A percentile compares a stretch with the other conserved stretches of the same genome.
Conservation (phyloP, 2,329 filamentous ascomycete species). For the Zelopaecilomyces penicillatus region DNA sequence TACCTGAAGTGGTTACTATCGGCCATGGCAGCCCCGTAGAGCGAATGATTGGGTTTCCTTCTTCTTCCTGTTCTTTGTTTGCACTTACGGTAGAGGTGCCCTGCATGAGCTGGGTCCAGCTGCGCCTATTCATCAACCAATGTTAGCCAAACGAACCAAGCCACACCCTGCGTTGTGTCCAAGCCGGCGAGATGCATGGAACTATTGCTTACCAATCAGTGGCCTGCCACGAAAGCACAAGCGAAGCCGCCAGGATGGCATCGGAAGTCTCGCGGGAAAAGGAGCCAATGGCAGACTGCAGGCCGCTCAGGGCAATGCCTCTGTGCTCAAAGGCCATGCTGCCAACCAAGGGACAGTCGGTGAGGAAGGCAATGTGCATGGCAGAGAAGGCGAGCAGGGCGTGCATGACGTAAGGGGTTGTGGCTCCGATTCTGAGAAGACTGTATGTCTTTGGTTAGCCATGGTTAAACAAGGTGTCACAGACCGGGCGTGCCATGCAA, state of each 20-base stretch:
- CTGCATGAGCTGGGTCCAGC: conserved; percentile 88
- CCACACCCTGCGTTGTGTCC: not conserved
- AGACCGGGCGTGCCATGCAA: not conserved
- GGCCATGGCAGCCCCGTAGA: not conserved
- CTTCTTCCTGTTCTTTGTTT: not conserved
- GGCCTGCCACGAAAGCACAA: conserved; percentile 91
- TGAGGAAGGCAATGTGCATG: conserved; percentile 84
- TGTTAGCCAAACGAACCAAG: conserved; percentile 12
- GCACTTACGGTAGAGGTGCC: conserved; percentile 74
- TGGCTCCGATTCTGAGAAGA: conserved; percentile 65
- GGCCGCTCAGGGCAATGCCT: conserved; percentile 73
- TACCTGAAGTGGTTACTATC: not conserved
- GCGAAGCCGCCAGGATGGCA: conserved; percentile 81
- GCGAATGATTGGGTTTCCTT: not conserved
- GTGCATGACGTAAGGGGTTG: conserved; percentile 86
- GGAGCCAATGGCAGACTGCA: conserved; percentile 76
- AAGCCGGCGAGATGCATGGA: conserved; percentile 2
- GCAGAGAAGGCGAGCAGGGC: conserved; percentile 89
- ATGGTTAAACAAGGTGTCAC: conserved; percentile 2
- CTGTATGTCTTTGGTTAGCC: conserved; percentile 11
- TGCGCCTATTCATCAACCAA: conserved; percentile 53
- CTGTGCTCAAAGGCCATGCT: conserved; percentile 87
- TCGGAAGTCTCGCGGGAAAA: conserved; percentile 86
- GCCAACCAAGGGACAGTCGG: conserved; percentile 73
- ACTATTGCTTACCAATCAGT: conserved; percentile 73